Conservation (phyloP, 345 rosid species). For the Xanthoceras sorbifolium region DNA sequence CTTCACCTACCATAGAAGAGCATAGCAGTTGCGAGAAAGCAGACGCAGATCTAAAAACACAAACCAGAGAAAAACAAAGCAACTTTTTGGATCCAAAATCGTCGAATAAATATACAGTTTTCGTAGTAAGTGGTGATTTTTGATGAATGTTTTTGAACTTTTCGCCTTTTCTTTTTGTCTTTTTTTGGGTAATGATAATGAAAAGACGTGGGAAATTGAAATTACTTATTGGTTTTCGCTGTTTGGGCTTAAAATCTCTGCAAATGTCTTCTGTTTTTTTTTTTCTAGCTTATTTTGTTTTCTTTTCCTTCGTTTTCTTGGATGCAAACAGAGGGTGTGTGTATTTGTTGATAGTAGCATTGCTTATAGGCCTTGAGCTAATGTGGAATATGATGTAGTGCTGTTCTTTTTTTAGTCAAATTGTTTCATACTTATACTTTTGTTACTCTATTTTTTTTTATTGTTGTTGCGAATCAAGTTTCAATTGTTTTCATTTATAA, state of each 20-base stretch:
- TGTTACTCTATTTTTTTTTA: background rate
- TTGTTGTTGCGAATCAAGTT: too few relatives aligned
- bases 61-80: background rate
- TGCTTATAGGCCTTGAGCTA: background rate
- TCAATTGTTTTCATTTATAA: background rate
- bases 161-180: background rate
- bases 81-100: background rate
- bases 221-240: background rate
- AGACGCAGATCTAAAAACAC: background rate
- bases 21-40: background rate
- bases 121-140: background rate
- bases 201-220: background rate
- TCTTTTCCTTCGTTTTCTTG: conserved; percentile 2
- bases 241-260: background rate
- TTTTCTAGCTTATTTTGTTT: background rate
- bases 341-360: background rate
- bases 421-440: background rate
- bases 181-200: background rate
- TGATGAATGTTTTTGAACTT: background rate
- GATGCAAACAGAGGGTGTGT: background rate
- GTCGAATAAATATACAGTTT: background rate
- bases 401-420: background rate
- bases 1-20: background rate
- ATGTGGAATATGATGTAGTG: background rate
- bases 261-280: background rate